Conservation (phyloP, 768 basidiomycete species). For the Amanita muscaria region DNA sequence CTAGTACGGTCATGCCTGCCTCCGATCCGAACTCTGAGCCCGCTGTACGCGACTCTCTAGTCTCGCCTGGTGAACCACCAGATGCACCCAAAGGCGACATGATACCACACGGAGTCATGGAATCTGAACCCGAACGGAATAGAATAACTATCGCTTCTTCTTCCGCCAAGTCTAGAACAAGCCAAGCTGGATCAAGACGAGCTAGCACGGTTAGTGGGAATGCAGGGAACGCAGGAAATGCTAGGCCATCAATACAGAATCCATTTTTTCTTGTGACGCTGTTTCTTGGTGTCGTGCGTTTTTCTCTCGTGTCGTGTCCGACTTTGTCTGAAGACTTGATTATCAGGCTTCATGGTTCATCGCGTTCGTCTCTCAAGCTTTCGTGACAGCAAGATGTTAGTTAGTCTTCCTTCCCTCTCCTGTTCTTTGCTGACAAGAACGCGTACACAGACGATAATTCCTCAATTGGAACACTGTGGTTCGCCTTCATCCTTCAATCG, state of each 20-base stretch:
- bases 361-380: conserved; percentile 48
- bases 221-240: too few species aligned
- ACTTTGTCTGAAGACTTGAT: not conserved
- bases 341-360: conserved; percentile 42
- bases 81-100: too few species aligned
- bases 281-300: conserved; percentile 3
- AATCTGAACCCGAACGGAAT: not conserved
- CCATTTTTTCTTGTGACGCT: conserved; percentile 5
- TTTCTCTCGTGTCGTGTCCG: not conserved
- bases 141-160: not conserved
- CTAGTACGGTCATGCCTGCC: too few species aligned
- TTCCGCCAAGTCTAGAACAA: not conserved
- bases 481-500: conserved; percentile 51
- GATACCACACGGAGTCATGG: too few species aligned
- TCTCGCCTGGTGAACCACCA: too few species aligned
- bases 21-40: too few species aligned
- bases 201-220: not conserved
- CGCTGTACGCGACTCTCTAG: too few species aligned
- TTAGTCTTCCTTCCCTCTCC: not conserved
- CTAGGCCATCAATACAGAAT: not conserved
- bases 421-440: not conserved
- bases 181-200: not conserved
- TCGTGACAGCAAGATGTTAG: conserved; percentile 38
- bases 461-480: conserved; percentile 59
- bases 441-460: conserved; percentile 28